These are phyloP conservation scores for Vitis riparia DNA, from an alignment of 164 flowering plant species.

Conservation along the genomic window DNA sequence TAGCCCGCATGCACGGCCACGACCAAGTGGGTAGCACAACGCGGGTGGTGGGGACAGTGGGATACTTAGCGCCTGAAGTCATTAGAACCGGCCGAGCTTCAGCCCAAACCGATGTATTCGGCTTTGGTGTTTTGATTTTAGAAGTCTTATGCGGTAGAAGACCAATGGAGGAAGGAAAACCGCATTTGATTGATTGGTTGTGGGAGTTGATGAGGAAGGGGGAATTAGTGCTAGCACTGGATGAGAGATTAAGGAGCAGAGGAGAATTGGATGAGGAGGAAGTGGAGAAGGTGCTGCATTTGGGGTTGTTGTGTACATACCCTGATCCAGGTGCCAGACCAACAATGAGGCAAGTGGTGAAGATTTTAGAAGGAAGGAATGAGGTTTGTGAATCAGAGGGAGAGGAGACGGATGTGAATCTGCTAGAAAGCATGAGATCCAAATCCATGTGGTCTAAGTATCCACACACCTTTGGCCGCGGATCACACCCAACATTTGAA, in stretches of 20 bases:
- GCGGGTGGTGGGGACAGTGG: slow-evolving; percentile 62
- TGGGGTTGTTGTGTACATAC: slow-evolving; percentile 59
- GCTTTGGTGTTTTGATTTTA: slow-evolving; percentile 56
- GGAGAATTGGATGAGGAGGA: slow-evolving; percentile 44
- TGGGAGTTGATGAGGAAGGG: slow-evolving; percentile 37
- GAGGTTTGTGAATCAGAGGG: slow-evolving; percentile 21
- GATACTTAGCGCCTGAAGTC: slow-evolving; percentile 70
- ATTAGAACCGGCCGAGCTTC: slow-evolving; percentile 55
- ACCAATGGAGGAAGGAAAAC: slow-evolving; percentile 58
- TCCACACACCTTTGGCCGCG: background rate
- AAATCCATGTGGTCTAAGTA: slow-evolving; percentile 29
- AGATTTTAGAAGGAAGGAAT: slow-evolving; percentile 43
- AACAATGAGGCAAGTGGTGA: slow-evolving; percentile 62
- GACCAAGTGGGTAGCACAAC: slow-evolving; percentile 45
- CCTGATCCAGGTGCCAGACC: slow-evolving; percentile 53
- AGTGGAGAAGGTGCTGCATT: slow-evolving; percentile 43
- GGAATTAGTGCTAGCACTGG: slow-evolving; percentile 34
- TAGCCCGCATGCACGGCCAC: slow-evolving; percentile 61
- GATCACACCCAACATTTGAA: slow-evolving; percentile 37
- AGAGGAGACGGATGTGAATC: slow-evolving; percentile 37
- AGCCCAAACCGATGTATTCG: slow-evolving; percentile 52
- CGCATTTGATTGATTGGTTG: slow-evolving; percentile 47
- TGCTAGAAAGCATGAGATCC: slow-evolving; percentile 28
- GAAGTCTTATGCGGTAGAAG: slow-evolving; percentile 65
- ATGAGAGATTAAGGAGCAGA: slow-evolving; percentile 28